Percentiles rank a stretch among this genome's conserved stretches.
Evolutionary conservation across 2,329 filamentous ascomycete genomes (phyloP).

Genomic region (Chaetomiaceae sp.): DNA sequence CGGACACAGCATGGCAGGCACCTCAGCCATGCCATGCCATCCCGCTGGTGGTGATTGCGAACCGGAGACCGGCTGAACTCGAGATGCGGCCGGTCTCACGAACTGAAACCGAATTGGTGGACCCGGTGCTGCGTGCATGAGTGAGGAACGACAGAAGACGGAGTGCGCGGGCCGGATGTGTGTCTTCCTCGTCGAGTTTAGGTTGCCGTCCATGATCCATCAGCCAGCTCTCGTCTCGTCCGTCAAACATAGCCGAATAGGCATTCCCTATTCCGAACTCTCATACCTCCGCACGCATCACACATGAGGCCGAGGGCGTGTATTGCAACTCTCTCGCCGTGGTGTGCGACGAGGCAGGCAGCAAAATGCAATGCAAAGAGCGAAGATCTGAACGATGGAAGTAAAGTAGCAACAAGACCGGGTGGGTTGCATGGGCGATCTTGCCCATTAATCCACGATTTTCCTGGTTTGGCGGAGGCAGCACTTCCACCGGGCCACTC

Average conservation of each 20-base stretch:
- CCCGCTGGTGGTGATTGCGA: neutral
- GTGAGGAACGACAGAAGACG: neutral
- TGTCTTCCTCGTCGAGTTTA: conserved; percentile 9
- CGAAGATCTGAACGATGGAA: conserved; percentile 2
- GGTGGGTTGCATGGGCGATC: conserved; percentile 8
- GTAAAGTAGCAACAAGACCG: too few species aligned
- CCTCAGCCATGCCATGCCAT: too few species aligned
- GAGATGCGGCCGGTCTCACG: conserved; percentile 8
- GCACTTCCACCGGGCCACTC: conserved; percentile 9
- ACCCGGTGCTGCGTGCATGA: conserved; percentile 22
- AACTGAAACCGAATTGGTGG: conserved; percentile 30
- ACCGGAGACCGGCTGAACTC: conserved; percentile 24
- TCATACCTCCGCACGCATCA: too few species aligned
- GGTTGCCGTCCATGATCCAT: conserved; percentile 7
- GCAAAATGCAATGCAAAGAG: too few species aligned
- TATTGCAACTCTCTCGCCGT: too few species aligned
- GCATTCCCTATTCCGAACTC: too few species aligned
- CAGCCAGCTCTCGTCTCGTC: too few species aligned
- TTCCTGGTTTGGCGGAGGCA: conserved; percentile 12
- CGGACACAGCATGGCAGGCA: too few species aligned
- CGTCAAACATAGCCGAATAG: conserved; percentile 25
- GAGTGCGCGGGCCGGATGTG: conserved; percentile 11
- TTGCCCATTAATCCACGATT: neutral
- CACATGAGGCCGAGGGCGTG: too few species aligned
- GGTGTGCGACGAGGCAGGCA: too few species aligned